A percentile compares a stretch with the other conserved stretches of the same genome.
Conservation (phyloP, 2,329 filamentous ascomycete species). For the Xylariaceae sp. region DNA sequence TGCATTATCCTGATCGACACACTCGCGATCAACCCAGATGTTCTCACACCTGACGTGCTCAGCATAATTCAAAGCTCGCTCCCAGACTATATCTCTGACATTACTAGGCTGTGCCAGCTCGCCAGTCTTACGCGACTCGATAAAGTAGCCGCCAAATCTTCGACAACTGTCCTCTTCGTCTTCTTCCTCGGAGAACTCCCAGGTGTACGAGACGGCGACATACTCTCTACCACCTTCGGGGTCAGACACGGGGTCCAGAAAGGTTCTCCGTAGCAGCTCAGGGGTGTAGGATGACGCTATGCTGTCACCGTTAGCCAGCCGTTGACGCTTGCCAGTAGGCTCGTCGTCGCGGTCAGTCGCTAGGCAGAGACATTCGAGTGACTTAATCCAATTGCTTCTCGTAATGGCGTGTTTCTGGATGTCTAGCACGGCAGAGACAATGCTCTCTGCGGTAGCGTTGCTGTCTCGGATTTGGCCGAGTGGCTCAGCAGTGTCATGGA, state of each 20-base stretch:
- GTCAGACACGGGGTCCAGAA: constrained; percentile 33
- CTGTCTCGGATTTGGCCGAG: constrained; percentile 37
- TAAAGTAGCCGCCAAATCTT: constrained; percentile 28
- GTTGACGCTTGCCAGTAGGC: constrained; percentile 36
- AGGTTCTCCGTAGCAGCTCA: constrained; percentile 32
- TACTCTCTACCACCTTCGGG: constrained; percentile 32
- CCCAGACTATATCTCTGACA: constrained; percentile 37
- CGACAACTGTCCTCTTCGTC: constrained; percentile 19
- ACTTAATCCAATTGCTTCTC: constrained; percentile 38
- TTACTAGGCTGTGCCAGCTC: constrained; percentile 30
- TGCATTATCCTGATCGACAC: constrained; percentile 36
- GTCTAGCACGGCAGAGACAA: constrained; percentile 35
- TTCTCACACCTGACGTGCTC: constrained; percentile 34
- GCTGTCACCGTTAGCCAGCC: constrained; percentile 31
- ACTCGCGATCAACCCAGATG: constrained; percentile 41
- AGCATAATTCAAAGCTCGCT: constrained; percentile 35
- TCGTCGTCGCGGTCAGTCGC: constrained; percentile 24
- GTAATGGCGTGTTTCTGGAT: constrained; percentile 32
- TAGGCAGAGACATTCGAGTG: constrained; percentile 37
- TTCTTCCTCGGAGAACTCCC: constrained; percentile 36
- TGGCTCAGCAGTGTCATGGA: constrained; percentile 37
- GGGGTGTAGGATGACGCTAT: constrained; percentile 24
- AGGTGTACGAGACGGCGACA: constrained; percentile 41
- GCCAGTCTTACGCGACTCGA: constrained; percentile 34
- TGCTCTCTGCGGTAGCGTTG: constrained; percentile 16